A percentile compares a stretch with the other conserved stretches of the same genome.
Evolutionary conservation across 352 stramenopile species (phyloP).

Genomic region (Globisporangium paroecandrum): DNA sequence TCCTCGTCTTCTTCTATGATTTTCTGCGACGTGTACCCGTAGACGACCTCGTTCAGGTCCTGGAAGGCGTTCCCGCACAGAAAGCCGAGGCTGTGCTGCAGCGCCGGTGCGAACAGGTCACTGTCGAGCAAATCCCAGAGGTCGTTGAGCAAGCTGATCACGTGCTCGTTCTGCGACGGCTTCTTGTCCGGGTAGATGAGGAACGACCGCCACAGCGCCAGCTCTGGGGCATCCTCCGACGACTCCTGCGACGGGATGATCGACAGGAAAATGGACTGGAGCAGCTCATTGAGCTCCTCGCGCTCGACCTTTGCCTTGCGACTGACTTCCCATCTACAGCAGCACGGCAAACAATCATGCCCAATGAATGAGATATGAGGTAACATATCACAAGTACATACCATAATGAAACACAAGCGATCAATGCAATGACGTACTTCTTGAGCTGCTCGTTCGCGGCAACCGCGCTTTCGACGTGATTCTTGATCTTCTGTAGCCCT

Average conservation of each 20-base stretch:
- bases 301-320: constrained; percentile 59
- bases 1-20: constrained; percentile 29
- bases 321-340: constrained; percentile 57
- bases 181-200: constrained; percentile 77
- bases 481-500: constrained; percentile 53
- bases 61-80: constrained; percentile 81
- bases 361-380: neutral
- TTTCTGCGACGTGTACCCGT: constrained; percentile 32
- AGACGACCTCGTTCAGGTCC: constrained; percentile 73
- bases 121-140: constrained; percentile 81
- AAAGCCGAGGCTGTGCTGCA: constrained; percentile 71
- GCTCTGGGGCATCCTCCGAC: constrained; percentile 21
- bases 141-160: constrained; percentile 80
- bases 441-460: constrained; percentile 48
- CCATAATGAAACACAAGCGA: neutral
- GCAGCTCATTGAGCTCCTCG: constrained; percentile 71
- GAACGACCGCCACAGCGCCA: constrained; percentile 57
- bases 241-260: constrained; percentile 40
- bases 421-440: constrained; percentile 22
- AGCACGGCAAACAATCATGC: neutral
- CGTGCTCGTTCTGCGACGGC: constrained; percentile 59
- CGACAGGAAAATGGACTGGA: constrained; percentile 62
- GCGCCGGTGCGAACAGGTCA: constrained; percentile 64
- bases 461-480: constrained; percentile 57
- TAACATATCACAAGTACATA: neutral